A percentile compares a stretch with the other conserved stretches of the same genome.
Conservation (phyloP, 2,329 filamentous ascomycete genomes). For the Neofusicoccum laricinum region DNA sequence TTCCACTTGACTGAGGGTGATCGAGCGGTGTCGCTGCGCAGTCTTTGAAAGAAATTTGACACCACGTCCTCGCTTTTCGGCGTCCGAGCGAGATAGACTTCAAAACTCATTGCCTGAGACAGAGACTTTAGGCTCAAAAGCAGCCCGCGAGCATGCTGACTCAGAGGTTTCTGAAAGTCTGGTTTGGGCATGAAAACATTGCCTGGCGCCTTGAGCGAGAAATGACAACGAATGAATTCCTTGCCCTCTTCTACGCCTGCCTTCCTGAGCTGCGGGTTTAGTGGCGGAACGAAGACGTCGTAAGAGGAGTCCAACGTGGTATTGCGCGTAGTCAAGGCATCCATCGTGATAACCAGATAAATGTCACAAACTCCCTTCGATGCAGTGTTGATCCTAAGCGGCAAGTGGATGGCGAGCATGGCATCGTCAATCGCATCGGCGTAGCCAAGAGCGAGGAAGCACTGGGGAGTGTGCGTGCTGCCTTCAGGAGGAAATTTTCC, state of each 20-base stretch:
- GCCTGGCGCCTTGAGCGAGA: neutral
- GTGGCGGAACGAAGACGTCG: neutral
- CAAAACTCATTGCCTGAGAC: neutral
- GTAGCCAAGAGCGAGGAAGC: neutral
- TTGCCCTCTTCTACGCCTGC: too few species aligned
- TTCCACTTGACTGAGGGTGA: neutral
- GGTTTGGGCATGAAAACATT: neutral
- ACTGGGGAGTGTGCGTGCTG: neutral
- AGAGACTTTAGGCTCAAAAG: neutral
- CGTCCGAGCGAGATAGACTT: neutral
- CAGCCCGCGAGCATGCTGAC: neutral
- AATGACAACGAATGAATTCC: neutral
- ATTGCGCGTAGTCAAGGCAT: neutral
- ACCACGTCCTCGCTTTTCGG: neutral
- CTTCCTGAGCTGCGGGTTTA: too few species aligned
- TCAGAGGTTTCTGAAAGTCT: neutral
- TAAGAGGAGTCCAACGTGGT: neutral
- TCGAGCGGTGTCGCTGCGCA: neutral
- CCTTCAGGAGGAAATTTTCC: neutral
- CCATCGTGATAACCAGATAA: neutral
- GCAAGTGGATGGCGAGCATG: neutral
- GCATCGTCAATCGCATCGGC: neutral
- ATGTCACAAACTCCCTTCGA: neutral
- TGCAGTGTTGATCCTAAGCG: neutral
- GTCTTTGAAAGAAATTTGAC: neutral